phyloP scores from a whole-genome alignment of 2,329 filamentous ascomycete species.

The Coleophoma crateriformis region DNA sequence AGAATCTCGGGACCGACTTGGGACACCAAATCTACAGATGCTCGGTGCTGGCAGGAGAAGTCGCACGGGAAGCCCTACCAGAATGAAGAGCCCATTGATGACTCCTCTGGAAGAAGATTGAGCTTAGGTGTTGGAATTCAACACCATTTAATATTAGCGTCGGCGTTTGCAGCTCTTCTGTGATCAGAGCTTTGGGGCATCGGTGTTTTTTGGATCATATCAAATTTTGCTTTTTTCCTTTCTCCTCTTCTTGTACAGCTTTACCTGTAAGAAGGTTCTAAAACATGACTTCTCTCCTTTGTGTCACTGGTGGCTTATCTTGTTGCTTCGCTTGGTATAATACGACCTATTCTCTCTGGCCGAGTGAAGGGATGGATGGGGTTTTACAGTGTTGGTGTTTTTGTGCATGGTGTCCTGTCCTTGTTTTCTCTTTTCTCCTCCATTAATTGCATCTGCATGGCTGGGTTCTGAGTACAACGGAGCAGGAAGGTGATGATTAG shows the following conservation, averaged over 20 bases:
- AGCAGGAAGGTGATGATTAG: neutral
- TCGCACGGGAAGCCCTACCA: conserved; percentile 37
- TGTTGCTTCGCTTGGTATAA: neutral
- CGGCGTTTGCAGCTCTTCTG: neutral
- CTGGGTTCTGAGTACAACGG: neutral
- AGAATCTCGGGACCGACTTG: conserved; percentile 77
- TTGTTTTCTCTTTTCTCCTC: too few species aligned
- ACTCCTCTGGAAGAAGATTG: conserved; percentile 37
- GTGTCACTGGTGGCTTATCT: neutral
- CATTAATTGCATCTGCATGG: neutral
- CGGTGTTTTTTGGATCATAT: neutral
- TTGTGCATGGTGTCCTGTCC: too few species aligned
- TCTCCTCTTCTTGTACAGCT: neutral
- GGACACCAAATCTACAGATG: conserved; percentile 43
- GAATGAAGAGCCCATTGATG: conserved; percentile 53
- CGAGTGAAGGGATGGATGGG: too few species aligned
- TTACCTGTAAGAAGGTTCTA: neutral
- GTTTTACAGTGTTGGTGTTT: too few species aligned
- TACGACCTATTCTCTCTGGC: neutral
- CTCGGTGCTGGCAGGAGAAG: conserved; percentile 46
- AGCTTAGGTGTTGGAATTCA: neutral
- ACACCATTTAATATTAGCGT: neutral
- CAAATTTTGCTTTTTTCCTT: neutral
- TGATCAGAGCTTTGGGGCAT: too few species aligned
- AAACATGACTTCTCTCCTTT: neutral